These are phyloP conservation scores for Casaregolazyma lundiana DNA, from an alignment of 1,139 yeast species.

Conservation along the genomic window DNA sequence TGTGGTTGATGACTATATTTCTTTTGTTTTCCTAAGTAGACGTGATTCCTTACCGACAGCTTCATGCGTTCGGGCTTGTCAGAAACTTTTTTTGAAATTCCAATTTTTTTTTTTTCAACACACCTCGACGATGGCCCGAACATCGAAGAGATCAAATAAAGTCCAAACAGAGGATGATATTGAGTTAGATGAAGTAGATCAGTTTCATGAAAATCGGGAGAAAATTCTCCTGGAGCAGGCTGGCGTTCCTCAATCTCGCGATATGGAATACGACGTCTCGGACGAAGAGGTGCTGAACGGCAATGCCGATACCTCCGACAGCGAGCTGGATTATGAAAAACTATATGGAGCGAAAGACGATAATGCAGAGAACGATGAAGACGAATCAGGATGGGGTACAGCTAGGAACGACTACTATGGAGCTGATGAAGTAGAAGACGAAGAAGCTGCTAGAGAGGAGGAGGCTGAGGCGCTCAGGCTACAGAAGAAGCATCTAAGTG, in stretches of 20 bases:
- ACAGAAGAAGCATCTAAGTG: conserved; percentile 79
- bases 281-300: conserved; percentile 50
- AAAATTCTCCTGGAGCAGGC: conserved; percentile 50
- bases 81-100: neutral
- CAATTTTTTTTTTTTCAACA: neutral
- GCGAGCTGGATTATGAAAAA: conserved; percentile 25
- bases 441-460: conserved; percentile 70
- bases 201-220: conserved; percentile 57
- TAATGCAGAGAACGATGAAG: conserved; percentile 46
- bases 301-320: conserved; percentile 26
- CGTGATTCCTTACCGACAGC: no score
- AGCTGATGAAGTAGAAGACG: conserved; percentile 64
- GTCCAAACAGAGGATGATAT: conserved; percentile 8
- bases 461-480: conserved; percentile 86
- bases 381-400: conserved; percentile 75
- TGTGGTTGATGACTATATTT: no score
- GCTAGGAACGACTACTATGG: conserved; percentile 72
- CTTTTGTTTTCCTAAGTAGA: no score
- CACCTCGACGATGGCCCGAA: conserved; percentile 9
- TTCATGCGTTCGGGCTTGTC: no score
- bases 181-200: conserved; percentile 13
- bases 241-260: conserved; percentile 21
- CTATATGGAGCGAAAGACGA: conserved; percentile 30
- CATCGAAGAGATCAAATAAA: neutral
- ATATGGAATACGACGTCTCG: conserved; percentile 39